phyloP scores from a whole-genome alignment of 495 filamentous ascomycete genomes.

The Penicillium manginii region DNA sequence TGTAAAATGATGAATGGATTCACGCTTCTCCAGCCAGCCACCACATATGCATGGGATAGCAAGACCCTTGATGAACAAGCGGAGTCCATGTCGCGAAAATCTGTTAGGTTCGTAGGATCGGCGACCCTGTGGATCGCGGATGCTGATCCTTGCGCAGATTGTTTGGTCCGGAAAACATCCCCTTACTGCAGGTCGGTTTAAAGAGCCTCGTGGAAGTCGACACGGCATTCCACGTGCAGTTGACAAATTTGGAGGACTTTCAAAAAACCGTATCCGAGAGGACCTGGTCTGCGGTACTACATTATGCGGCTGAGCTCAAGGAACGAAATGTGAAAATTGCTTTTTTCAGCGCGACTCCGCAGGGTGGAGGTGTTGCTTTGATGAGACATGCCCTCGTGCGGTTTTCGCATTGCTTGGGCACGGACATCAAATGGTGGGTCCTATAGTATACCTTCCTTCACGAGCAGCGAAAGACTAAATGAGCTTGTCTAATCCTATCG shows the following conservation, averaged over 20 bases:
- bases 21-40: conserved; percentile 12
- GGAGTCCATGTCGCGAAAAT: conserved; percentile 84
- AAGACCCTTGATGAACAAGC: conserved; percentile 80
- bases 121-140: conserved; percentile 1
- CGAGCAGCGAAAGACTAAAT: conserved; percentile 1
- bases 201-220: conserved; percentile 79
- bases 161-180: conserved; percentile 76
- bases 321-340: conserved; percentile 70
- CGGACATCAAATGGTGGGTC: conserved; percentile 75
- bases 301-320: conserved; percentile 70
- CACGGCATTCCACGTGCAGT: conserved; percentile 60
- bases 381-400: conserved; percentile 87
- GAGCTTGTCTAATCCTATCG: not conserved
- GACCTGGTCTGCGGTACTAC: conserved; percentile 72
- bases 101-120: conserved; percentile 59
- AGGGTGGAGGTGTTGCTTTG: conserved; percentile 84
- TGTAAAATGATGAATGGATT: conserved; percentile 26
- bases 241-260: conserved; percentile 67
- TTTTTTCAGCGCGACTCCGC: conserved; percentile 85
- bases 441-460: conserved; percentile 1
- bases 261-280: conserved; percentile 58
- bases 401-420: conserved; percentile 68
- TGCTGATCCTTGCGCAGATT: conserved; percentile 50
- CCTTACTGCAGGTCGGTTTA: conserved; percentile 75
- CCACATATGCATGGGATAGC: conserved; percentile 41